phyloP scores from a whole-genome alignment of 345 rosid genomes.

The Brassica juncea region DNA sequence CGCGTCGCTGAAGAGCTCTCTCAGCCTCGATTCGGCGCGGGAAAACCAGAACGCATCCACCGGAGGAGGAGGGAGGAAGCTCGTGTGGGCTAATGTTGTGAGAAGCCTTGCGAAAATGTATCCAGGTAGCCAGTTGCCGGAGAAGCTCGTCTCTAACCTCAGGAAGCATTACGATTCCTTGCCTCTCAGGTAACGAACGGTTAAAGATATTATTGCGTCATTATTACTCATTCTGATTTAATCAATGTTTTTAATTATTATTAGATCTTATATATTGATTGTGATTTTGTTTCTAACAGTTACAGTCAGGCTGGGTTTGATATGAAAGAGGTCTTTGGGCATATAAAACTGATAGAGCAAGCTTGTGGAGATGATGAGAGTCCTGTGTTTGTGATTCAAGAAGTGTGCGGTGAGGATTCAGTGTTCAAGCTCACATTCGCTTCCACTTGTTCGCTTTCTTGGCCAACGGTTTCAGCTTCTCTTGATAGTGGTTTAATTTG shows the following conservation, averaged over 20 bases:
- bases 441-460: slow-evolving; percentile 65
- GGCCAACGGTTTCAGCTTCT: slow-evolving; percentile 77
- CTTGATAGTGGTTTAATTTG: slow-evolving; percentile 71
- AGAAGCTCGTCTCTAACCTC: slow-evolving; percentile 87
- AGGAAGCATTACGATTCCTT: slow-evolving; percentile 93
- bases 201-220: slow-evolving; percentile 2
- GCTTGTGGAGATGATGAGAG: slow-evolving; percentile 67
- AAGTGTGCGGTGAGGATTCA: slow-evolving; percentile 59
- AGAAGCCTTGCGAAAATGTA: slow-evolving; percentile 88
- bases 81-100: slow-evolving; percentile 84
- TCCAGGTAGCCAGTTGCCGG: slow-evolving; percentile 93
- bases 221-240: slow-evolving; percentile 14
- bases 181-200: slow-evolving; percentile 69
- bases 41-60: slow-evolving; percentile 33
- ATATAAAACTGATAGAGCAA: slow-evolving; percentile 86
- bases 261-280: not conserved
- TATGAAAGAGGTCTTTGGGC: slow-evolving; percentile 89
- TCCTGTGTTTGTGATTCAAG: slow-evolving; percentile 76
- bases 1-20: slow-evolving; percentile 80
- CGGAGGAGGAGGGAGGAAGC: slow-evolving; percentile 57
- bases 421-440: slow-evolving; percentile 76
- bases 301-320: slow-evolving; percentile 87
- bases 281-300: slow-evolving; percentile 44
- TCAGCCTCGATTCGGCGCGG: slow-evolving; percentile 69
- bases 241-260: slow-evolving; percentile 8